Conservation (phyloP, 2,329 filamentous ascomycete species). For the Fusarium armeniacum region DNA sequence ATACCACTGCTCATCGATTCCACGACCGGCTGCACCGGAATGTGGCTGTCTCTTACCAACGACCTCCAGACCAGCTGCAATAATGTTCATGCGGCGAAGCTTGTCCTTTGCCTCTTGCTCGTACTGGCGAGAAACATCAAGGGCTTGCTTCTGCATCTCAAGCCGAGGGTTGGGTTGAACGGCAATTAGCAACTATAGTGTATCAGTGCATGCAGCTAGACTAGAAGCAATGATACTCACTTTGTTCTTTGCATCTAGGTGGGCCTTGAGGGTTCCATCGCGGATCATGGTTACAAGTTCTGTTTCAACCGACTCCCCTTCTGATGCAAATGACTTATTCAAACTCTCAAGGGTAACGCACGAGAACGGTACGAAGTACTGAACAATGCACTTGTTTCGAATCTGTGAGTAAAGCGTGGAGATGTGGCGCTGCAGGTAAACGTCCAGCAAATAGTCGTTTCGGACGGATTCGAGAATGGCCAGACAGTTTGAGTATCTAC, state of each 20-base stretch:
- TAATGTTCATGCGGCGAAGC: conserved; percentile 81
- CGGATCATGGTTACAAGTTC: conserved; percentile 87
- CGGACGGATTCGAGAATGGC: conserved; percentile 85
- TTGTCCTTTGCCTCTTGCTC: conserved; percentile 81
- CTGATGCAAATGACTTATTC: conserved; percentile 78
- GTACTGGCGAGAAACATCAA: conserved; percentile 78
- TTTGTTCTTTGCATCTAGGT: conserved; percentile 86
- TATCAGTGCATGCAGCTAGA: conserved; percentile 22
- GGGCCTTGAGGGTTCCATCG: conserved; percentile 77
- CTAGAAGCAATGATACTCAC: conserved; percentile 56
- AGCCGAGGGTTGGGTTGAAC: conserved; percentile 75
- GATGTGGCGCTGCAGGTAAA: conserved; percentile 85
- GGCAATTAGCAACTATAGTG: conserved; percentile 75
- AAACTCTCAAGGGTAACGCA: conserved; percentile 86
- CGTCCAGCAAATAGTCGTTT: conserved; percentile 89
- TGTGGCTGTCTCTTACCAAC: conserved; percentile 45
- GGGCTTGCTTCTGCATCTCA: conserved; percentile 77
- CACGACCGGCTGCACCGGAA: conserved; percentile 9
- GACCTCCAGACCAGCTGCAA: conserved; percentile 81
- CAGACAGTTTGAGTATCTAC: conserved; percentile 88
- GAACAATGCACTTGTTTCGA: conserved; percentile 90
- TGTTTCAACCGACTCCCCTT: conserved; percentile 73
- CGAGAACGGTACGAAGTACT: conserved; percentile 93
- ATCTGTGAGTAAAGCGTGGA: conserved; percentile 78
- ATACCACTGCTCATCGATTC: conserved; percentile 55